phyloP scores from a whole-genome alignment of 768 basidiomycete genomes.

The Pleurotus eryngii region DNA sequence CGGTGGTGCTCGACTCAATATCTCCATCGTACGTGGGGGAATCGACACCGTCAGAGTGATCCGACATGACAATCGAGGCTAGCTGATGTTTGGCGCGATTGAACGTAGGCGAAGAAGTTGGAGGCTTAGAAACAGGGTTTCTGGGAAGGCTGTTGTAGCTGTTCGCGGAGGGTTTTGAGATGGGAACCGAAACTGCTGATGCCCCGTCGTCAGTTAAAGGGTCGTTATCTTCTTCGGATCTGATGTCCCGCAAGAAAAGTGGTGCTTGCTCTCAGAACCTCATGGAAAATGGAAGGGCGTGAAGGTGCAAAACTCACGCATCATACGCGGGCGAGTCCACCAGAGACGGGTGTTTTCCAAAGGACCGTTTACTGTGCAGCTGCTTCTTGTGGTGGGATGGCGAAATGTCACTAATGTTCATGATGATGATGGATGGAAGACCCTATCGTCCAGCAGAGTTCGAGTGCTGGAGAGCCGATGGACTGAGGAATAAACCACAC shows the following conservation, averaged over 20 bases:
- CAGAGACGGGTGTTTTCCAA: slow-evolving; percentile 62
- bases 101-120: slow-evolving; percentile 13
- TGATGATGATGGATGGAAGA: background rate
- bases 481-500: background rate
- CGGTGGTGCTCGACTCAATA: slow-evolving; percentile 74
- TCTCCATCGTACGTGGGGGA: slow-evolving; percentile 91
- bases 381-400: slow-evolving; percentile 26
- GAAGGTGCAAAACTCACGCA: slow-evolving; percentile 40
- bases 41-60: slow-evolving; percentile 68
- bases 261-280: background rate
- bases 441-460: too few relatives aligned
- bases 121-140: slow-evolving; percentile 25
- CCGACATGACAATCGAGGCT: slow-evolving; percentile 53
- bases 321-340: slow-evolving; percentile 77
- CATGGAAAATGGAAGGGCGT: background rate
- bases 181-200: slow-evolving; percentile 48
- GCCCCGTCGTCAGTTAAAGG: slow-evolving; percentile 75
- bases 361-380: slow-evolving; percentile 60
- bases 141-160: slow-evolving; percentile 8
- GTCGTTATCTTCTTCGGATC: slow-evolving; percentile 88
- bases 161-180: slow-evolving; percentile 21
- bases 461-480: background rate
- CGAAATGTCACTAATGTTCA: slow-evolving; percentile 1
- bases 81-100: slow-evolving; percentile 46
- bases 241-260: slow-evolving; percentile 21